Conservation (phyloP, 2,329 filamentous ascomycete species). For the Coniochaeta ligniaria region DNA sequence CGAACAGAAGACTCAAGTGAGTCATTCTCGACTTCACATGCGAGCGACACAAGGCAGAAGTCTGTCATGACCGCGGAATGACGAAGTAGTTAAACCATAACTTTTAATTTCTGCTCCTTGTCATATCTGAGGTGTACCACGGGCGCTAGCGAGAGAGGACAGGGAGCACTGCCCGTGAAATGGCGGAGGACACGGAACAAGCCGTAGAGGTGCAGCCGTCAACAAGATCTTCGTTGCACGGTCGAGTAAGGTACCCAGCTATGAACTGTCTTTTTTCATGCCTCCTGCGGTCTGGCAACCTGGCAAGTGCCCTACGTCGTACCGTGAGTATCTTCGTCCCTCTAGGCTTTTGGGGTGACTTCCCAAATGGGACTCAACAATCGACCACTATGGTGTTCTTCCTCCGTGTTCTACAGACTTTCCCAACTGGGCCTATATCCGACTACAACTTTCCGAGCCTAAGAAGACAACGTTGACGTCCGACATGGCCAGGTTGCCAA, state of each 20-base stretch:
- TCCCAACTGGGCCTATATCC: background rate
- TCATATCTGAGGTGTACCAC: background rate
- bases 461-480: background rate
- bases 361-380: background rate
- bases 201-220: background rate
- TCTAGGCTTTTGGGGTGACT: background rate
- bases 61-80: background rate
- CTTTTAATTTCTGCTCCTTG: background rate
- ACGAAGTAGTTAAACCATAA: background rate
- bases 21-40: background rate
- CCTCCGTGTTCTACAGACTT: background rate
- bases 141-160: background rate
- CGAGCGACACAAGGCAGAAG: background rate
- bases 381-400: background rate
- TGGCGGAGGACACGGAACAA: background rate
- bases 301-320: background rate
- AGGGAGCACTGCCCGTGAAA: background rate
- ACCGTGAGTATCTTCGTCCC: background rate
- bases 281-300: background rate
- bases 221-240: background rate
- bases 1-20: background rate
- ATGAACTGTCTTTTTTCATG: background rate
- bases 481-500: background rate
- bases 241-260: background rate
- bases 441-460: background rate